phyloP scores from a whole-genome alignment of 805 yeast species.

The Saccharomycopsis fermentans region DNA sequence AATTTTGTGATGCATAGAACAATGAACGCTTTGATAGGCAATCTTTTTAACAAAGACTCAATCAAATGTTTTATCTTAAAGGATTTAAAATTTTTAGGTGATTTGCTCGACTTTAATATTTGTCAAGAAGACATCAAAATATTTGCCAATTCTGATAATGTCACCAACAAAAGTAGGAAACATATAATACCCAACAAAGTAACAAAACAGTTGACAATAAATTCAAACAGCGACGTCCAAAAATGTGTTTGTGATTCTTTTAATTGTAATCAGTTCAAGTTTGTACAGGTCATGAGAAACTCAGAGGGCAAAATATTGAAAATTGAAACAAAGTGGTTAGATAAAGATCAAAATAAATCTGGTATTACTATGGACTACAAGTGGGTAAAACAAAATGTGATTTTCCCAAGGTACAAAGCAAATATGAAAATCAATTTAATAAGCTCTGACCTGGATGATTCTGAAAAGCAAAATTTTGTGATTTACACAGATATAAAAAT shows the following conservation, averaged over 20 bases:
- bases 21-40: constrained; percentile 21
- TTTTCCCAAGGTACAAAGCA: constrained; percentile 31
- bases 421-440: constrained; percentile 30
- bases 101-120: not conserved
- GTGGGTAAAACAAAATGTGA: constrained; percentile 28
- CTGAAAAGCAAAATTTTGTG: constrained; percentile 11
- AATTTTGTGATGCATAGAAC: constrained; percentile 24
- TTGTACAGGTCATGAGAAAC: constrained; percentile 27
- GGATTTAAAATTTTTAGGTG: not conserved
- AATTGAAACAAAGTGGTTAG: constrained; percentile 22
- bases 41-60: constrained; percentile 20
- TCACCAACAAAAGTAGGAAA: not conserved
- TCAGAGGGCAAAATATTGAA: constrained; percentile 26
- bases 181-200: not conserved
- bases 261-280: constrained; percentile 19
- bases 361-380: not conserved
- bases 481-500: constrained; percentile 25
- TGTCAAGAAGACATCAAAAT: not conserved
- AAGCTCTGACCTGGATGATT: not conserved
- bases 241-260: constrained; percentile 5
- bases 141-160: not conserved
- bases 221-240: constrained; percentile 3
- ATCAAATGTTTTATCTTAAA: not conserved
- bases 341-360: not conserved
- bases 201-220: not conserved